Conservation (phyloP, 768 basidiomycete species). For the Nidularia pulvinata region DNA sequence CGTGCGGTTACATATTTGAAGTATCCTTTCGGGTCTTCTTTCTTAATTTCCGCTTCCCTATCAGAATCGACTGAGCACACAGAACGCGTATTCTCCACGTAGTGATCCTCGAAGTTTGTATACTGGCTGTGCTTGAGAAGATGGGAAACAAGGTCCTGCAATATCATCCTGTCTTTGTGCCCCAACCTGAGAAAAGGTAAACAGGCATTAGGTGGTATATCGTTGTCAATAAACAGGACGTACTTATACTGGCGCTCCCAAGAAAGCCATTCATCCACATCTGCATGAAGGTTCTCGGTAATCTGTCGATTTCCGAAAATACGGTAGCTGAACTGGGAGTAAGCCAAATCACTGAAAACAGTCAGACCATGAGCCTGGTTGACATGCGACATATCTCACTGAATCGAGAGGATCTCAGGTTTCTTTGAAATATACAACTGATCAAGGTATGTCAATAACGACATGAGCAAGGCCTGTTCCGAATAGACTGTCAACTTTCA, state of each 20-base stretch:
- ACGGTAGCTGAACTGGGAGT: conserved; percentile 43
- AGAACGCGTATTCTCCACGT: conserved; percentile 44
- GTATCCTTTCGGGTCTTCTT: conserved; percentile 49
- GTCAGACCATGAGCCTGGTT: conserved; percentile 8
- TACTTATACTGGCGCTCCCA: conserved; percentile 51
- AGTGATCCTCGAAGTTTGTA: conserved; percentile 53
- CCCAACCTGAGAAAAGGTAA: conserved; percentile 19
- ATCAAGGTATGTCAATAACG: conserved; percentile 72
- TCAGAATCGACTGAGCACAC: conserved; percentile 58
- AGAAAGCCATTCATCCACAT: conserved; percentile 49
- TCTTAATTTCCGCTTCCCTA: conserved; percentile 27
- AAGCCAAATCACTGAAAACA: conserved; percentile 52
- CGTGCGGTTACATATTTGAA: conserved; percentile 44
- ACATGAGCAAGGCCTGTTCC: conserved; percentile 52
- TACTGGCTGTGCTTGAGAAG: conserved; percentile 62
- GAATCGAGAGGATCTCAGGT: conserved; percentile 34
- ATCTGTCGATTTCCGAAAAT: conserved; percentile 52
- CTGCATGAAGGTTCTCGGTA: conserved; percentile 36
- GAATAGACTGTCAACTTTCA: neutral
- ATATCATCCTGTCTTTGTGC: conserved; percentile 34
- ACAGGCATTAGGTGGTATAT: too few species aligned
- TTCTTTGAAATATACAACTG: conserved; percentile 54
- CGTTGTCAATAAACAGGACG: neutral
- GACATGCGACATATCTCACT: conserved; percentile 28
- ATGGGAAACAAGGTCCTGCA: conserved; percentile 54